These are phyloP conservation scores for Erodium trifolium DNA, from an alignment of 441 rosid genomes.

Conservation along the genomic window DNA sequence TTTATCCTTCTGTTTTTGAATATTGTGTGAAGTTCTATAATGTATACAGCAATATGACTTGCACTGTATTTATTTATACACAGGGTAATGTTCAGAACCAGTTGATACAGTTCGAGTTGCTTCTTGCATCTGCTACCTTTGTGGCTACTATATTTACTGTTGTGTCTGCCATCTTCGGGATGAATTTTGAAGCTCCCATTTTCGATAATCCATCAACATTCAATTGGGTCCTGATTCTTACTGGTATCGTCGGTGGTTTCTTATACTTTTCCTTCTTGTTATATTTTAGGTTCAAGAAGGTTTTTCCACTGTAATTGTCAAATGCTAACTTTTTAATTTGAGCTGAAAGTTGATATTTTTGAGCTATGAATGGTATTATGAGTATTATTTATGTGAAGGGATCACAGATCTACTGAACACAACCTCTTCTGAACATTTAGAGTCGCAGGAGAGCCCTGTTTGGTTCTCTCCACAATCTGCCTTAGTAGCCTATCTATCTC, in stretches of 20 bases:
- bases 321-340: not conserved
- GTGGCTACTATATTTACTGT: constrained; percentile 76
- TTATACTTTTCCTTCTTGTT: constrained; percentile 54
- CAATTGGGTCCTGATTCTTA: constrained; percentile 61
- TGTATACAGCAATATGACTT: constrained; percentile 9
- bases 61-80: constrained; percentile 7
- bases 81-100: constrained; percentile 96
- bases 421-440: constrained; percentile 10
- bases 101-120: constrained; percentile 85
- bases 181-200: constrained; percentile 64
- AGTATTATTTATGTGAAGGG: not conserved
- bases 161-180: constrained; percentile 79
- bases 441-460: constrained; percentile 8
- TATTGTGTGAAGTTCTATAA: not conserved
- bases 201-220: constrained; percentile 55
- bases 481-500: constrained; percentile 7
- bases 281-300: constrained; percentile 76
- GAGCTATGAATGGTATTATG: not conserved
- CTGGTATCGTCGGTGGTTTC: constrained; percentile 47
- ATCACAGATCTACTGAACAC: not conserved
- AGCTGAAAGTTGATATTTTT: not conserved
- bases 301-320: constrained; percentile 49
- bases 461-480: constrained; percentile 14
- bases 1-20: not conserved
- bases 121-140: constrained; percentile 89